Conservation (phyloP, 139 green algal genomes). For the Tetraselmis chui region DNA sequence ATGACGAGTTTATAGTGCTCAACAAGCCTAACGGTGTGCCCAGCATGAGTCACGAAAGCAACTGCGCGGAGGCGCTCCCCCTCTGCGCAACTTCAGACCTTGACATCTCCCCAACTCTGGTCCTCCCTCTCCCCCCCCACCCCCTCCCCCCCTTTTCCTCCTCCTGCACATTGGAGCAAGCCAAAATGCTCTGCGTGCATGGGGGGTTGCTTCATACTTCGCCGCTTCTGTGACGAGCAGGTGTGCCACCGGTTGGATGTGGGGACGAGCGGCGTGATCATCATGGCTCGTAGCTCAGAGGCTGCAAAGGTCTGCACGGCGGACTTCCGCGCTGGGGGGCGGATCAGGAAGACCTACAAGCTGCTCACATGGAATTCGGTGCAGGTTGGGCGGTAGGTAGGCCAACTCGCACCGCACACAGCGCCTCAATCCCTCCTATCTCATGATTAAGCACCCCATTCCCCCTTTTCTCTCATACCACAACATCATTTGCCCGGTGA, state of each 20-base stretch:
- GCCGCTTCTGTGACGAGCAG: too few relatives aligned
- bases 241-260: neutral
- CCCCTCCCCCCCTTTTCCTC: too few relatives aligned
- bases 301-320: neutral
- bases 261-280: neutral
- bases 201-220: too few relatives aligned
- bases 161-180: neutral
- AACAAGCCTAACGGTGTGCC: neutral
- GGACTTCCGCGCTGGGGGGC: neutral
- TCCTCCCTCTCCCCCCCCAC: too few relatives aligned
- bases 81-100: neutral
- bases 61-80: neutral
- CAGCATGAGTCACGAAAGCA: neutral
- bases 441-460: too few relatives aligned
- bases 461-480: too few relatives aligned
- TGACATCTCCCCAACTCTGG: neutral
- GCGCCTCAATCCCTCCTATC: too few relatives aligned
- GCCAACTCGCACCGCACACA: too few relatives aligned
- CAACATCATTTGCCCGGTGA: too few relatives aligned
- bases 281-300: neutral
- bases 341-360: neutral
- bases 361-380: neutral
- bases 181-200: neutral
- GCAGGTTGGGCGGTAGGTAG: neutral
- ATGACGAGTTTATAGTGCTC: neutral